Evolutionary conservation across 192 early-diverging fungal species (phyloP).

Genomic region (Lobosporangium transversale): DNA sequence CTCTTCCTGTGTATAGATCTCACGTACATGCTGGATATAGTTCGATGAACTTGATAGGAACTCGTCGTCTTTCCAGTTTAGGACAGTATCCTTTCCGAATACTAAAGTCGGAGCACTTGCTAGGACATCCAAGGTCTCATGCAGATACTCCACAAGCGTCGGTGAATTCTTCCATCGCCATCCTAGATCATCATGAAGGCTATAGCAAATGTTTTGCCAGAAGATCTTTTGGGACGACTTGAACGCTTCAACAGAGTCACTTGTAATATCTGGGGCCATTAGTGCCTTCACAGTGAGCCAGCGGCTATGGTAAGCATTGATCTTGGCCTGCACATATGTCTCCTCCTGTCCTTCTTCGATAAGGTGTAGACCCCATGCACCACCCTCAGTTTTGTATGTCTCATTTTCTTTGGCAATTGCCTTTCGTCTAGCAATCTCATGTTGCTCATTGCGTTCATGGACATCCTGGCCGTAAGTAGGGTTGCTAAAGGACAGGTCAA

Average conservation of each 20-base stretch:
- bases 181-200: conserved; percentile 4
- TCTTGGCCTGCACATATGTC: conserved; percentile 4
- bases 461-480: conserved; percentile 5
- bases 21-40: conserved; percentile 4
- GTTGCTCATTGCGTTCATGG: conserved; percentile 26
- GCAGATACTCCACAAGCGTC: conserved; percentile 15
- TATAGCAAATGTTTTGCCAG: conserved; percentile 11
- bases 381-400: conserved; percentile 11
- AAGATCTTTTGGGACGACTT: conserved; percentile 1
- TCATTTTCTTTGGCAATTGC: conserved; percentile 8
- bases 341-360: conserved; percentile 34
- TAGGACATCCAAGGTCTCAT: conserved; percentile 16
- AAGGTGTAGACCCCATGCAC: conserved; percentile 8
- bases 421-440: conserved; percentile 13
- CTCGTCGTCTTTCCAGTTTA: conserved; percentile 17
- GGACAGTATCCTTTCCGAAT: conserved; percentile 17
- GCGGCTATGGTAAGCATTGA: conserved; percentile 18
- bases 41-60: background rate
- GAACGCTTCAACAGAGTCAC: conserved; percentile 23
- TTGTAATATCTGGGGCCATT: conserved; percentile 23
- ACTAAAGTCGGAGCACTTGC: conserved; percentile 3
- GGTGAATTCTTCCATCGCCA: conserved; percentile 48
- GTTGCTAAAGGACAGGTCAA: background rate
- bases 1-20: background rate
- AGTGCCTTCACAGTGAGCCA: conserved; percentile 27